Base-by-base conservation (phyloP, 1,284 basidiomycete genomes). In the Rhodotorula sp. region DNA sequence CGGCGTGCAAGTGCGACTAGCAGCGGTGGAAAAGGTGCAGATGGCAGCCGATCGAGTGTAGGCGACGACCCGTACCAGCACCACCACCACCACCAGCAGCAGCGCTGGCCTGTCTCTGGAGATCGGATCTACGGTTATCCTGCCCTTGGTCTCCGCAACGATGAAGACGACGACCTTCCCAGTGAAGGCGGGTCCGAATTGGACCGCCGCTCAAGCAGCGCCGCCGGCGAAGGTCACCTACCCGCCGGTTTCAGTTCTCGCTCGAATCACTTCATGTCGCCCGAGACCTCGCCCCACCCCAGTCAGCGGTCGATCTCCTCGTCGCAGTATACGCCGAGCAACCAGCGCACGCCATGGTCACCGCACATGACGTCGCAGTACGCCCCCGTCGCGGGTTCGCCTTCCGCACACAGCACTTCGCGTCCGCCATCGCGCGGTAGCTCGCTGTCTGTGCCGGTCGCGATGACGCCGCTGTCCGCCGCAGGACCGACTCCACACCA, bases 361-460 rank as follows among this genome's bases (percentile, higher is more conserved):
- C 58, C 65, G 10, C 62, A 67, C 47, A 23, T 62, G 31, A 48
- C n/a, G 23, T n/a, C 60, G 4, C 51, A 64, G 34, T 51, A 52
- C 23, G 49, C 63, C 61, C 23, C 70, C 26, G 64, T 68, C 54
- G 51, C 63, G 20, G 58, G 69, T 2, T 39, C 47, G 26, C 20
- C 49, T 10, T 23, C 61, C 21, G 47, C 29, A 14, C n/a, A 43
- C 48, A 61, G 52, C 46, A 46, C 47, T 6, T 67, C 71, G 0
- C 67, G 74, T 1, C 71, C 69, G 18, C 68, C 74, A 3, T 71
- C 69, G 0, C 59, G 74, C 2, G 71, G 70, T 5, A 48, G 67
- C 10, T 69, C 69, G 3, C 69, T 76, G 2, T 69, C 71, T 5
- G 69, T 74, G 7, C 72, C 72, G 3, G 31, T 15, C 31, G 21